Evolutionary conservation across 257 asterid genomes (phyloP).

Genomic region (Linderniella brevidens): DNA sequence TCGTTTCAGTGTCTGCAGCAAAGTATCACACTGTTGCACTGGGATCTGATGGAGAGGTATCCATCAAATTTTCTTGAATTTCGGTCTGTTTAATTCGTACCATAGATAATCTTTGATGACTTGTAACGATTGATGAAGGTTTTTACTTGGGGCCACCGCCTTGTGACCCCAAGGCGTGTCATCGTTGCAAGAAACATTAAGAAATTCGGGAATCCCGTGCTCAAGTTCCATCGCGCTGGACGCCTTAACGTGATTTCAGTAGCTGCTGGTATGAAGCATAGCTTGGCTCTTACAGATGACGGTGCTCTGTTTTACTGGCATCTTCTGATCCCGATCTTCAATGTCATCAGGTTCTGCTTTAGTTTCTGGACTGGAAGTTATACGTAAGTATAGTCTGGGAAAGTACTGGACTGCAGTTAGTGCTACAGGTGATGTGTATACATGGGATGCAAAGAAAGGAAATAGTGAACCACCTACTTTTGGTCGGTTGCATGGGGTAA

Average conservation of each 20-base stretch:
- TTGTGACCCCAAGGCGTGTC: constrained; percentile 83
- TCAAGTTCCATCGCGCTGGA: constrained; percentile 75
- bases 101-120: too few species aligned
- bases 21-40: constrained; percentile 86
- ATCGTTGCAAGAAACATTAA: constrained; percentile 43
- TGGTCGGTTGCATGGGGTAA: constrained; percentile 76
- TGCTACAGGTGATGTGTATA: constrained; percentile 62
- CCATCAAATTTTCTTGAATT: too few species aligned
- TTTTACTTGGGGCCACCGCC: constrained; percentile 99
- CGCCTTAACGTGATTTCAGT: constrained; percentile 62
- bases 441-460: constrained; percentile 79
- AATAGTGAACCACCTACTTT: constrained; percentile 41
- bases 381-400: constrained; percentile 68
- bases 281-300: constrained; percentile 79
- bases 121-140: constrained; percentile 27
- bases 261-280: constrained; percentile 86
- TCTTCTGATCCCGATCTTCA: constrained; percentile 71
- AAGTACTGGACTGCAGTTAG: constrained; percentile 92
- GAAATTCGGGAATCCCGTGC: constrained; percentile 42
- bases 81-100: too few species aligned
- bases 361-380: constrained; percentile 17
- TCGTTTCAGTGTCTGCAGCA: constrained; percentile 69
- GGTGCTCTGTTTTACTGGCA: constrained; percentile 80
- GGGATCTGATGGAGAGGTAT: constrained; percentile 96
- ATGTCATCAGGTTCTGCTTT: constrained; percentile 60